A percentile compares a stretch with the other conserved stretches of the same genome.
Conservation (phyloP, 2,329 filamentous ascomycete genomes). For the Periconia sp. region DNA sequence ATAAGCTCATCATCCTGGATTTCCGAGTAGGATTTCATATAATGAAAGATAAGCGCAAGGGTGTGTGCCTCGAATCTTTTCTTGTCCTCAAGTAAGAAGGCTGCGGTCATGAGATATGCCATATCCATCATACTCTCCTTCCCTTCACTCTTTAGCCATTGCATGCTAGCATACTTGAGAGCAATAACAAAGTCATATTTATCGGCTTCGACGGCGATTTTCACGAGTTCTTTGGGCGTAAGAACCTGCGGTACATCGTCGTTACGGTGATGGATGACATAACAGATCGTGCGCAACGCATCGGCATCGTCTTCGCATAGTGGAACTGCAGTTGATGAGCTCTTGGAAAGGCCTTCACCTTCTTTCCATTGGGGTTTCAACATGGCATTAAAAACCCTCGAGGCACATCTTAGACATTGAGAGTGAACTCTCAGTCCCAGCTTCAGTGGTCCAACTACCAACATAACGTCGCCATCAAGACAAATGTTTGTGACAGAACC, state of each 20-base stretch:
- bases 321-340: neutral
- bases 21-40: neutral
- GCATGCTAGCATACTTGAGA: neutral
- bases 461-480: neutral
- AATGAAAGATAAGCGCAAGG: neutral
- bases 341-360: neutral
- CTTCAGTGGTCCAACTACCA: neutral
- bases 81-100: neutral
- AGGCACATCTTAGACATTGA: neutral
- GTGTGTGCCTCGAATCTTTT: neutral
- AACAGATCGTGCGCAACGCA: neutral
- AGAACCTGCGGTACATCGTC: neutral
- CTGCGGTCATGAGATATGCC: neutral
- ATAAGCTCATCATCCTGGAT: neutral
- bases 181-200: neutral
- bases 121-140: neutral
- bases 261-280: neutral
- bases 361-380: neutral
- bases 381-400: neutral
- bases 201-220: neutral
- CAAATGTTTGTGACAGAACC: neutral
- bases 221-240: neutral
- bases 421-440: neutral
- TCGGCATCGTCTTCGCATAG: neutral
- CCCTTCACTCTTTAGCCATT: neutral